phyloP scores from a whole-genome alignment of 371 early-diverging fungal species.

The Mortierella sp. region DNA sequence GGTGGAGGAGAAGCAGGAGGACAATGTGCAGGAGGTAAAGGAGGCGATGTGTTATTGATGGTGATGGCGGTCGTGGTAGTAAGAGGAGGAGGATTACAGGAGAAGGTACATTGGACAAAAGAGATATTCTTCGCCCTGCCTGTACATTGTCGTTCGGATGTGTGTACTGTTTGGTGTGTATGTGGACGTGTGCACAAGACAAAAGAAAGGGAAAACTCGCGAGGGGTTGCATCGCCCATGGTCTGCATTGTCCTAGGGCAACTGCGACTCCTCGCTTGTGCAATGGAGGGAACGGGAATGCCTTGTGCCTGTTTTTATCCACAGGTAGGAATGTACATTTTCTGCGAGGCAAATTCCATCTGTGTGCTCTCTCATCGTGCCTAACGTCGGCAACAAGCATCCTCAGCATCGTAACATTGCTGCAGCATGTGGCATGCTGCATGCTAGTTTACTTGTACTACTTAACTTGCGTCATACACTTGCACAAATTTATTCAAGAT shows the following conservation, averaged over 20 bases:
- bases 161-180: neutral
- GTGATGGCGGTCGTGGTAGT: neutral
- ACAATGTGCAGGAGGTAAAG: conserved; percentile 3
- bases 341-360: neutral
- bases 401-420: neutral
- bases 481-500: conserved; percentile 28
- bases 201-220: neutral
- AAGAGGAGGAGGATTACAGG: neutral
- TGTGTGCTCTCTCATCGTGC: neutral
- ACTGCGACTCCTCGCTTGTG: neutral
- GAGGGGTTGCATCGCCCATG: neutral
- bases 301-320: neutral
- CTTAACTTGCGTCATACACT: neutral
- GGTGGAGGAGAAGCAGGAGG: conserved; percentile 13
- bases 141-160: neutral
- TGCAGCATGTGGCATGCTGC: neutral
- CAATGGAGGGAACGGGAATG: conserved; percentile 19
- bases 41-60: neutral
- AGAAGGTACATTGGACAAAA: neutral
- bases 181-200: neutral
- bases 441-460: neutral
- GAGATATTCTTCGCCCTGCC: neutral
- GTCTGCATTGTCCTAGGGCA: conserved; percentile 3
- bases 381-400: conserved; percentile 9
- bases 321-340: conserved; percentile 4